Percentiles rank a stretch among this genome's conserved stretches.
phyloP scores from a whole-genome alignment of 2,329 filamentous ascomycete species.

The Dactylellina sp. region DNA sequence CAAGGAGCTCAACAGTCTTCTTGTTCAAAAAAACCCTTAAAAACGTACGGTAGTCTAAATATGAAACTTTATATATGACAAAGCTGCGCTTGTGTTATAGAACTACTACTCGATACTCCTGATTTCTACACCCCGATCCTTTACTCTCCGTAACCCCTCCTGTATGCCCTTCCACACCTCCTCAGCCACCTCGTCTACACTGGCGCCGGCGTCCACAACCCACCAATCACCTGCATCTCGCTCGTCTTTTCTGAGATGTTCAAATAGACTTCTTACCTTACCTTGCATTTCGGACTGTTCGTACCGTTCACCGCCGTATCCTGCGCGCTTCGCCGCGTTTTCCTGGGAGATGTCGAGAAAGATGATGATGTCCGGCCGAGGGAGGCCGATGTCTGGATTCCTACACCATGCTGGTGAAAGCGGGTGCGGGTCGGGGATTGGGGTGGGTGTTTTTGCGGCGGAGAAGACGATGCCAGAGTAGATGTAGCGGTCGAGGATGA shows the following conservation, averaged over 20 bases:
- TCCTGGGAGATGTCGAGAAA: conserved; percentile 85
- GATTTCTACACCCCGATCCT: conserved; percentile 27
- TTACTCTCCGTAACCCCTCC: conserved; percentile 55
- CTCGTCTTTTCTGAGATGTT: conserved; percentile 50
- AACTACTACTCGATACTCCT: conserved; percentile 35
- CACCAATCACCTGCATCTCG: conserved; percentile 58
- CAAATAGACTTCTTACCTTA: conserved; percentile 69
- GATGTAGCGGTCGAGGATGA: conserved; percentile 93
- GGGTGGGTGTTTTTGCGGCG: conserved; percentile 74
- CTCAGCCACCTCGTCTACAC: conserved; percentile 70
- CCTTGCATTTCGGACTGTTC: conserved; percentile 86
- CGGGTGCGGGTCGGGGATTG: conserved; percentile 66
- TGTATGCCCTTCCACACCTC: conserved; percentile 68
- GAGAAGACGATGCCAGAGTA: conserved; percentile 95
- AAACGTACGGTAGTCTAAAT: too few species aligned
- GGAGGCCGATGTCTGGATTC: conserved; percentile 84
- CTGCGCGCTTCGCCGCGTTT: conserved; percentile 79
- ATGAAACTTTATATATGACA: too few species aligned
- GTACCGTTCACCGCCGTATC: conserved; percentile 89
- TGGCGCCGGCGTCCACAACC: conserved; percentile 64
- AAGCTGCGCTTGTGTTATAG: too few species aligned
- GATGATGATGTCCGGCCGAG: conserved; percentile 85
- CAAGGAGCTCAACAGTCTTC: background rate
- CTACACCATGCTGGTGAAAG: conserved; percentile 78
- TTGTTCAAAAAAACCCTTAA: background rate